These are phyloP conservation scores for Chlorella sp. DNA, from an alignment of 139 green algal species.

Conservation along the genomic window DNA sequence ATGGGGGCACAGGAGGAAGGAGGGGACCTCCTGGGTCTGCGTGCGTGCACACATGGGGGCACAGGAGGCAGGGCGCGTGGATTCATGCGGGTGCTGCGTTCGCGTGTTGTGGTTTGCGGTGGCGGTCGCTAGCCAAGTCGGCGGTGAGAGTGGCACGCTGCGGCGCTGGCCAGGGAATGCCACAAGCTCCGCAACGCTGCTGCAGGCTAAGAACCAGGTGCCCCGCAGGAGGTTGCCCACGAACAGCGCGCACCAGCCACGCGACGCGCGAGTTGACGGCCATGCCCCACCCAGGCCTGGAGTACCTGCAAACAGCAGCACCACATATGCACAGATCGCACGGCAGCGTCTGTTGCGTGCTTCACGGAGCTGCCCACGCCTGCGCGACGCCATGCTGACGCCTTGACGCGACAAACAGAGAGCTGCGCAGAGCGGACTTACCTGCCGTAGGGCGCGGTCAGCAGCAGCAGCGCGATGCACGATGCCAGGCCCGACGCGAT, in stretches of 20 bases:
- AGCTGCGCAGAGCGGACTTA: no score
- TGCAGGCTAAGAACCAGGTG: no score
- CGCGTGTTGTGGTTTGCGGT: not conserved
- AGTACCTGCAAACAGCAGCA: not conserved
- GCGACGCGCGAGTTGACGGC: constrained; percentile 18
- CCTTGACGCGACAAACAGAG: no score
- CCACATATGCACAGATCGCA: not conserved
- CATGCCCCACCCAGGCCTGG: constrained; percentile 17
- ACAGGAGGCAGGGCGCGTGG: no score
- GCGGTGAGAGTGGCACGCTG: not conserved
- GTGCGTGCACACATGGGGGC: not conserved
- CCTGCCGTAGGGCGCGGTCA: constrained; percentile 22
- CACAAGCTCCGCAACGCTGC: not conserved
- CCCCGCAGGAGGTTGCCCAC: no score
- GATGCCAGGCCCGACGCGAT: not conserved
- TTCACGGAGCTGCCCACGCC: not conserved
- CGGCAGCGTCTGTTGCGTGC: not conserved
- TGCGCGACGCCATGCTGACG: no score
- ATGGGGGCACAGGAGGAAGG: not conserved
- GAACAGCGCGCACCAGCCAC: constrained; percentile 26
- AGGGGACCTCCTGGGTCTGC: not conserved
- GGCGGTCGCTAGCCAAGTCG: not conserved
- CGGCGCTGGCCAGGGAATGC: not conserved
- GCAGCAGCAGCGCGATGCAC: constrained; percentile 10
- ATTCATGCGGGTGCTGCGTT: not conserved